Percentiles rank a stretch among this genome's conserved stretches.
These are phyloP conservation scores for Lathyrus sativus DNA, from an alignment of 306 rosid species.

Conservation along the genomic window DNA sequence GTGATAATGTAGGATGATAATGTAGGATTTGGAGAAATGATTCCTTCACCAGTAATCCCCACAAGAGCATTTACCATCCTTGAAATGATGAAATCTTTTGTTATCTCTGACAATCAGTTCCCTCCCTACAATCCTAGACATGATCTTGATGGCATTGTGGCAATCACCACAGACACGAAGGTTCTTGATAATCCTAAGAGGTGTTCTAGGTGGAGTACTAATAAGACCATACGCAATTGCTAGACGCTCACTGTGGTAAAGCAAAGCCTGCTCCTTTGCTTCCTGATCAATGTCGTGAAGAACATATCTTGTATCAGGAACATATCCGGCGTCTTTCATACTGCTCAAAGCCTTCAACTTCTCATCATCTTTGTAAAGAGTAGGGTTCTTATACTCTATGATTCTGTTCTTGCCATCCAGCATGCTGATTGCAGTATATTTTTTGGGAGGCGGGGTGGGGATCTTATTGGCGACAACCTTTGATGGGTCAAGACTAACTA, in stretches of 20 bases:
- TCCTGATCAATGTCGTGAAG: conserved; percentile 93
- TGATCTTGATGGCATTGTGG: conserved; percentile 90
- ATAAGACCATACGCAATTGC: conserved; percentile 90
- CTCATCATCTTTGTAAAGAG: conserved; percentile 81
- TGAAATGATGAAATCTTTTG: conserved; percentile 87
- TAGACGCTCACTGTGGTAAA: conserved; percentile 79
- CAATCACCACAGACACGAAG: conserved; percentile 85
- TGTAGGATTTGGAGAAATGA: conserved; percentile 6
- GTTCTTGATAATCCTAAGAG: conserved; percentile 86
- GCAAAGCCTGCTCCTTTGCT: conserved; percentile 91
- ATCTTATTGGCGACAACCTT: conserved; percentile 58
- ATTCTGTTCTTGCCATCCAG: conserved; percentile 75
- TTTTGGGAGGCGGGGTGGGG: conserved; percentile 78
- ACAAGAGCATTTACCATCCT: conserved; percentile 88
- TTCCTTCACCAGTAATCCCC: conserved; percentile 87
- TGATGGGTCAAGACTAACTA: conserved; percentile 65
- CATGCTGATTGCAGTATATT: conserved; percentile 65
- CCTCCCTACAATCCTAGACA: conserved; percentile 86
- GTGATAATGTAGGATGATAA: conserved; percentile 5
- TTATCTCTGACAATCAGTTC: conserved; percentile 78
- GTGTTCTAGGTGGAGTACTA: conserved; percentile 79
- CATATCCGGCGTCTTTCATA: conserved; percentile 71
- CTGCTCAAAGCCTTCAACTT: conserved; percentile 65
- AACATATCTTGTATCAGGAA: conserved; percentile 84
- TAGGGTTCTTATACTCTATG: conserved; percentile 65